A percentile compares a stretch with the other conserved stretches of the same genome.
Conservation (phyloP, 139 green algal genomes). For the Haematococcus lacustris region DNA sequence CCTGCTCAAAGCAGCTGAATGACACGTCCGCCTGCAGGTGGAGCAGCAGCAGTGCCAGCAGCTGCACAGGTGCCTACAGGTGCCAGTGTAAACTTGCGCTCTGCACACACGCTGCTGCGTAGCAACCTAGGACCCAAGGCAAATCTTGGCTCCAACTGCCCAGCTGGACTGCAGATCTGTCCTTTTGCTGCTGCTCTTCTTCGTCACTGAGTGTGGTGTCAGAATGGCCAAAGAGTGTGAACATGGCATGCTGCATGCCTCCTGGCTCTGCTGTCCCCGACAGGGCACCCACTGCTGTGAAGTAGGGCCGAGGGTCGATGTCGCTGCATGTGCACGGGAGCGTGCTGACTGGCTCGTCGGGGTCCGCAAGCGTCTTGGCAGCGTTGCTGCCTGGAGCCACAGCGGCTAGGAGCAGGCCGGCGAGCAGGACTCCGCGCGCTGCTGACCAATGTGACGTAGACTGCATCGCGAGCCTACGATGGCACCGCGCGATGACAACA, state of each 20-base stretch:
- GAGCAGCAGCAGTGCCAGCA: not conserved
- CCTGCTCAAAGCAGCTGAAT: conserved; percentile 15
- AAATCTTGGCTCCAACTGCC: too few relatives aligned
- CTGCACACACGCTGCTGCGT: not conserved
- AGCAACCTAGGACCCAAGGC: not conserved
- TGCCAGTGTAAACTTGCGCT: not conserved
- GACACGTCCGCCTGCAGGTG: not conserved
- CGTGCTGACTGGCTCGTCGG: not conserved
- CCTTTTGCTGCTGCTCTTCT: not conserved
- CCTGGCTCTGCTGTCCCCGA: not conserved
- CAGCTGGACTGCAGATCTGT: not conserved
- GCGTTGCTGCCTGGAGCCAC: too few relatives aligned
- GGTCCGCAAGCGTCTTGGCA: not conserved
- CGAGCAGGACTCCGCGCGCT: too few relatives aligned
- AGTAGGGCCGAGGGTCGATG: conserved; percentile 10
- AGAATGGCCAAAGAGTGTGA: too few relatives aligned
- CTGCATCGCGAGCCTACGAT: too few relatives aligned
- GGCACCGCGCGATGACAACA: too few relatives aligned
- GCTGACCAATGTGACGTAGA: too few relatives aligned
- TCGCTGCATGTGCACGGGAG: conserved; percentile 21
- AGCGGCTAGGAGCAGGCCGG: too few relatives aligned
- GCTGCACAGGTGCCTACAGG: not conserved
- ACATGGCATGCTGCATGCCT: too few relatives aligned
- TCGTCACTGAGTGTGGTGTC: too few relatives aligned
- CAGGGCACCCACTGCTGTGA: conserved; percentile 7